Conservation (phyloP, 768 basidiomycete genomes). For the Agaricus bisporus region DNA sequence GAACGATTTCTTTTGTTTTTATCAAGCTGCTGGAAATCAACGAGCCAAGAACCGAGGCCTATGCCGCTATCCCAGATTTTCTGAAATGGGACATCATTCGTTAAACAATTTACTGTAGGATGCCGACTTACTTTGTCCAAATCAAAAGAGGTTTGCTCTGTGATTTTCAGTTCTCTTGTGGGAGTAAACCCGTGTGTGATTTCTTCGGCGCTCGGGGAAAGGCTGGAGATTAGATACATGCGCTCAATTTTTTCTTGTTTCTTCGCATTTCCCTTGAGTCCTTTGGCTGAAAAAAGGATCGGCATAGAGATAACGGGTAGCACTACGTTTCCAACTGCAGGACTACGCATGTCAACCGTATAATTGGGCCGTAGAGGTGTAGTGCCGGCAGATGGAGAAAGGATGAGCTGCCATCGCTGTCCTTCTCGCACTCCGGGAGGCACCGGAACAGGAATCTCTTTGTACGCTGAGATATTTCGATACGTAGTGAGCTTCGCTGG, state of each 20-base stretch:
- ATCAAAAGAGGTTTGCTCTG: slow-evolving; percentile 85
- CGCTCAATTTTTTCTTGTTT: slow-evolving; percentile 72
- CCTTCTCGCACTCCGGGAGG: slow-evolving; percentile 49
- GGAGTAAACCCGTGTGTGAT: background rate
- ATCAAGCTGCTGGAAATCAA: slow-evolving; percentile 23
- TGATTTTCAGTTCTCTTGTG: slow-evolving; percentile 37
- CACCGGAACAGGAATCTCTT: slow-evolving; percentile 60
- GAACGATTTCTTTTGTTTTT: background rate
- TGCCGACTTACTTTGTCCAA: slow-evolving; percentile 72
- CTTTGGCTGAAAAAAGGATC: slow-evolving; percentile 33
- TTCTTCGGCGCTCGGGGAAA: background rate
- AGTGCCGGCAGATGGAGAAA: slow-evolving; percentile 24
- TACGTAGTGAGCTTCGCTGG: slow-evolving; percentile 71
- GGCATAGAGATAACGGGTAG: slow-evolving; percentile 71
- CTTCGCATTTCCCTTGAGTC: slow-evolving; percentile 18
- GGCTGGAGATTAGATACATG: slow-evolving; percentile 37
- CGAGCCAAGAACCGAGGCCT: slow-evolving; percentile 77
- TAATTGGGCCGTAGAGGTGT: slow-evolving; percentile 14
- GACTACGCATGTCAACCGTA: slow-evolving; percentile 35
- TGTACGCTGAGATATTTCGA: slow-evolving; percentile 64
- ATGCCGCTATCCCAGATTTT: slow-evolving; percentile 98
- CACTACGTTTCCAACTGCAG: slow-evolving; percentile 28
- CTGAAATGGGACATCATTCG: slow-evolving; percentile 40
- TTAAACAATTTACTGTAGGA: slow-evolving; percentile 8
- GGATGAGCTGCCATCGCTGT: slow-evolving; percentile 60